Evolutionary conservation across 371 early-diverging fungal genomes (phyloP).

Genomic region (Cokeromyces recurvatus): DNA sequence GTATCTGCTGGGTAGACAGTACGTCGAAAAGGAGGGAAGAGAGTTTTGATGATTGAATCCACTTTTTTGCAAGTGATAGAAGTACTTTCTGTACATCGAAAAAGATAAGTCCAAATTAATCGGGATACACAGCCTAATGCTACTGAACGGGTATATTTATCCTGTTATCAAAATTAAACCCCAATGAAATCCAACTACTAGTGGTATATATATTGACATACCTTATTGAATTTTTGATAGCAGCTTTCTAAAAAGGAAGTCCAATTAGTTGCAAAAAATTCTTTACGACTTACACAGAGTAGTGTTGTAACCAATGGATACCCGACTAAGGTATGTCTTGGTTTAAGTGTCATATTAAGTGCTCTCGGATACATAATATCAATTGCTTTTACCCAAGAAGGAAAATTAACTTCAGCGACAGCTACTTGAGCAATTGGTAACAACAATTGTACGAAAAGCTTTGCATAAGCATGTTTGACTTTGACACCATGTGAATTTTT

Average conservation of each 20-base stretch:
- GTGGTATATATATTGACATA: constrained; percentile 17
- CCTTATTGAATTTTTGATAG: constrained; percentile 73
- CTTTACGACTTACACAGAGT: constrained; percentile 84
- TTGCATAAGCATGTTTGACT: constrained; percentile 90
- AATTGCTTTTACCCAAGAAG: constrained; percentile 87
- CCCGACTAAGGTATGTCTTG: constrained; percentile 73
- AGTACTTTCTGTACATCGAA: constrained; percentile 76
- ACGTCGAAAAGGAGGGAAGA: constrained; percentile 67
- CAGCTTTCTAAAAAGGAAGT: constrained; percentile 69
- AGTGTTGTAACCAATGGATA: constrained; percentile 85
- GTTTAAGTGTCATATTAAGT: constrained; percentile 82
- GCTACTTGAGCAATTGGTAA: constrained; percentile 90
- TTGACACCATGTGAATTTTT: constrained; percentile 73
- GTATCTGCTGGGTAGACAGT: constrained; percentile 71
- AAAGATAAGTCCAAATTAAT: constrained; percentile 90
- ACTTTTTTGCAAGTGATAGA: constrained; percentile 54
- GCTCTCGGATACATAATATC: constrained; percentile 91
- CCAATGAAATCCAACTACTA: not conserved
- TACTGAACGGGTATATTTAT: constrained; percentile 65
- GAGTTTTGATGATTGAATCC: constrained; percentile 61
- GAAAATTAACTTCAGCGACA: constrained; percentile 92
- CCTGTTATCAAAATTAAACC: constrained; percentile 28
- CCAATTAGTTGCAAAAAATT: constrained; percentile 85
- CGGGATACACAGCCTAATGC: constrained; percentile 80
- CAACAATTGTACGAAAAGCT: constrained; percentile 84